A percentile compares a stretch with the other conserved stretches of the same genome.
Conservation (phyloP, 331 rosid genomes). For the Malus hybrid region DNA sequence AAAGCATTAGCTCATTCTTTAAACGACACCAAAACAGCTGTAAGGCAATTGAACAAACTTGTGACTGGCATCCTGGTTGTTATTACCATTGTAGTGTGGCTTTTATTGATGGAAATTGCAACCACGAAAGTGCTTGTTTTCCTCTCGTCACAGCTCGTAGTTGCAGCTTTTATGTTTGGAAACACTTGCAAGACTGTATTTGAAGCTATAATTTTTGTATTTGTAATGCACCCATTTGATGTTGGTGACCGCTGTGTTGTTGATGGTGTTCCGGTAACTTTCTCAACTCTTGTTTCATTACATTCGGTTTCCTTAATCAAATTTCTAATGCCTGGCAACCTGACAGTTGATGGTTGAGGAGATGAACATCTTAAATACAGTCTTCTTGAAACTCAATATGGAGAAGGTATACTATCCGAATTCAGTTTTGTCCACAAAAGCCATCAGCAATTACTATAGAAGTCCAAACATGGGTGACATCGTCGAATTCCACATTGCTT, state of each 20-base stretch:
- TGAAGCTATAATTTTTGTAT: constrained; percentile 84
- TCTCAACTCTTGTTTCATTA: background rate
- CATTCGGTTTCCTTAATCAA: constrained; percentile 8
- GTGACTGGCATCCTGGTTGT: constrained; percentile 42
- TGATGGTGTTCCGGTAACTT: constrained; percentile 70
- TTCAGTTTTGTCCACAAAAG: constrained; percentile 68
- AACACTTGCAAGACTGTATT: constrained; percentile 86
- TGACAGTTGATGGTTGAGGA: constrained; percentile 83
- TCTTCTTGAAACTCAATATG: constrained; percentile 70
- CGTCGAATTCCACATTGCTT: constrained; percentile 57
- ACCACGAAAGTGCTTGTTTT: constrained; percentile 74
- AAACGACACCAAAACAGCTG: constrained; percentile 86
- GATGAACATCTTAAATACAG: constrained; percentile 83
- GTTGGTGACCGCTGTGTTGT: constrained; percentile 89
- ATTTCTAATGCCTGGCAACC: background rate
- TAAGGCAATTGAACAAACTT: constrained; percentile 71
- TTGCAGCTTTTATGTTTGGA: constrained; percentile 70
- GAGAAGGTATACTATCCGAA: constrained; percentile 88
- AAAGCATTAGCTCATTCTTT: constrained; percentile 78
- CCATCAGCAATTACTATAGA: constrained; percentile 80
- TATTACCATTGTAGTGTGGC: constrained; percentile 61
- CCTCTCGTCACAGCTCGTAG: constrained; percentile 64
- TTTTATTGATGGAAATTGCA: constrained; percentile 72
- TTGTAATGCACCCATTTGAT: constrained; percentile 95
- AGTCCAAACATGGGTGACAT: constrained; percentile 80